Evolutionary conservation across 1,284 basidiomycete genomes (phyloP).

Genomic region (Schizophyllum commune): DNA sequence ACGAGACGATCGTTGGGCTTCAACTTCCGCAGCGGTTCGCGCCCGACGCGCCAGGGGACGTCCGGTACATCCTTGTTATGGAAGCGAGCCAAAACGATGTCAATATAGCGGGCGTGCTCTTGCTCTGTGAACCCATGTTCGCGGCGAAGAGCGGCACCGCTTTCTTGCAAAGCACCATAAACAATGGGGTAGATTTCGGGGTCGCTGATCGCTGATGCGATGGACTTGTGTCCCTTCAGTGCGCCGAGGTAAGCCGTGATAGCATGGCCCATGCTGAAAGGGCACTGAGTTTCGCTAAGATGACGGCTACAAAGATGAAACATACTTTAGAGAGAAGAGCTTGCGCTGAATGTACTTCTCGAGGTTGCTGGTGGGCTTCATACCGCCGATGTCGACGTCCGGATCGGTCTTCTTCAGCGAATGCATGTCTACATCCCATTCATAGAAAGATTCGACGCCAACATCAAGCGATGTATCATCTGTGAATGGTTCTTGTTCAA

Average conservation of each 20-base stretch:
- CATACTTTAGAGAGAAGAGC: slow-evolving; percentile 30
- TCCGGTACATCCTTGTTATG: slow-evolving; percentile 28
- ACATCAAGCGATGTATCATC: slow-evolving; percentile 22
- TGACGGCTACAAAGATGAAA: not conserved
- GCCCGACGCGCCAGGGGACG: slow-evolving; percentile 27
- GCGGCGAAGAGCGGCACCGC: slow-evolving; percentile 17
- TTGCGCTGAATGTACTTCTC: slow-evolving; percentile 32
- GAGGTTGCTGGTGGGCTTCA: slow-evolving; percentile 26
- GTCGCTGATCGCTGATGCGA: slow-evolving; percentile 21
- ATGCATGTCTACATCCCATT: slow-evolving; percentile 30
- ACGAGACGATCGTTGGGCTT: slow-evolving; percentile 26
- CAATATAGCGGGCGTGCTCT: slow-evolving; percentile 25
- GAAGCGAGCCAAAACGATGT: slow-evolving; percentile 26
- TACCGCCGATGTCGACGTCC: slow-evolving; percentile 24
- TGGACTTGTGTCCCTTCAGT: slow-evolving; percentile 21
- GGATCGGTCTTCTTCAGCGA: slow-evolving; percentile 18
- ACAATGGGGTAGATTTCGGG: slow-evolving; percentile 12
- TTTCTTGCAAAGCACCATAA: slow-evolving; percentile 16
- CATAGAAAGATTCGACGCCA: slow-evolving; percentile 32
- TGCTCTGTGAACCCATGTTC: slow-evolving; percentile 14
- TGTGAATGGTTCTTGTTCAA: slow-evolving; percentile 1
- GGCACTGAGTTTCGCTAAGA: not conserved
- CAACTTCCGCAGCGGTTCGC: slow-evolving; percentile 32
- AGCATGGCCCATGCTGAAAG: slow-evolving; percentile 25
- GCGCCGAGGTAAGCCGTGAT: slow-evolving; percentile 31